phyloP scores from a whole-genome alignment of 306 rosid species.

The Inga oerstediana region DNA sequence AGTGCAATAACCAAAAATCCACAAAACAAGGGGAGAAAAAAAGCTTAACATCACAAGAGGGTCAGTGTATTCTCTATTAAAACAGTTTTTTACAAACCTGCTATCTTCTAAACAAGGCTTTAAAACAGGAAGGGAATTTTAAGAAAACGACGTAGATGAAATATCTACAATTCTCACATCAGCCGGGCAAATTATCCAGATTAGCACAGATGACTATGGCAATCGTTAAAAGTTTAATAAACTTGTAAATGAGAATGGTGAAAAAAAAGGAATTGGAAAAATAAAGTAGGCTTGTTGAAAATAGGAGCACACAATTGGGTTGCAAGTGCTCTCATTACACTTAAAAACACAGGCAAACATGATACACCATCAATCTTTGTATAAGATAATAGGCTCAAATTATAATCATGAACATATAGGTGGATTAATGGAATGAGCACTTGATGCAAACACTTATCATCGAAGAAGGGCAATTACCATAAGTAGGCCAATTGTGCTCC shows the following conservation, averaged over 20 bases:
- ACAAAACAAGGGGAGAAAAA: not conserved
- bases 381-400: not conserved
- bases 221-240: not conserved
- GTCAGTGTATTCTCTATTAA: not conserved
- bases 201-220: not conserved
- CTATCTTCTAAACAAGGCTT: not conserved
- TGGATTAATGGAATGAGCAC: not conserved
- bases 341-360: not conserved
- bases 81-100: not conserved
- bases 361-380: not conserved
- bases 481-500: not conserved
- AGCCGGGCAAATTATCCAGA: not conserved
- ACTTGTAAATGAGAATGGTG: not conserved
- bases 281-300: constrained; percentile 7
- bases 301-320: not conserved
- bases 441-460: not conserved
- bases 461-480: not conserved
- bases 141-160: not conserved
- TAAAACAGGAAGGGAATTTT: not conserved
- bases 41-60: not conserved
- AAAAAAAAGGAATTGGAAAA: not conserved
- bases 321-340: not conserved
- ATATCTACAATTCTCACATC: not conserved
- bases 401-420: not conserved
- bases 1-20: not conserved